These are phyloP conservation scores for Termitomyces sp. DNA, from an alignment of 768 basidiomycete genomes.

Conservation along the genomic window DNA sequence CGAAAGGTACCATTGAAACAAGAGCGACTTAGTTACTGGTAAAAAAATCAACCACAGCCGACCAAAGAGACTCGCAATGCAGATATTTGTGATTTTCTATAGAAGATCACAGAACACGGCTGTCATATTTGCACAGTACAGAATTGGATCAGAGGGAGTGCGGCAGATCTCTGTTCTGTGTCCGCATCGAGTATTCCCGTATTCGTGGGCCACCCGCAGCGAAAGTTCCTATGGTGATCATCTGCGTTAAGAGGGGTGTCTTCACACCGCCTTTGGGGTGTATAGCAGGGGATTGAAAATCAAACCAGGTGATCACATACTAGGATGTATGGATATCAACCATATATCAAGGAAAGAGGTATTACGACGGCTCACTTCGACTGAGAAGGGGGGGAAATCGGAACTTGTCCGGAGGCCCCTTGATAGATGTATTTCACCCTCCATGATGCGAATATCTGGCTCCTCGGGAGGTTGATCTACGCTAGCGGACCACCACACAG, in stretches of 20 bases:
- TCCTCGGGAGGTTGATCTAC: neutral
- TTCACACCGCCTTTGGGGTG: neutral
- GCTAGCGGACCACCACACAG: constrained; percentile 23
- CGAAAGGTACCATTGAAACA: too few species aligned
- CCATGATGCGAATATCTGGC: neutral
- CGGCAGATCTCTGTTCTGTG: neutral
- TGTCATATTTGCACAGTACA: neutral
- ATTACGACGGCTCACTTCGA: constrained; percentile 8
- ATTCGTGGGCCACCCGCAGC: constrained; percentile 3
- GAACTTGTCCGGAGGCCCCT: constrained; percentile 10
- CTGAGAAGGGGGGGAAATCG: constrained; percentile 10
- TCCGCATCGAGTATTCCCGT: constrained; percentile 5
- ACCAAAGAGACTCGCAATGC: too few species aligned
- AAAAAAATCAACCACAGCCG: too few species aligned
- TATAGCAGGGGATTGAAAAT: constrained; percentile 2
- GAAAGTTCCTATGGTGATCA: constrained; percentile 7
- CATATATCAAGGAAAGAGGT: too few species aligned
- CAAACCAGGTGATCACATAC: constrained; percentile 6
- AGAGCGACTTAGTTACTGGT: too few species aligned
- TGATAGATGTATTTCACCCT: constrained; percentile 16
- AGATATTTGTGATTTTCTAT: neutral
- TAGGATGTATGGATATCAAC: neutral
- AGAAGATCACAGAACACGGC: neutral
- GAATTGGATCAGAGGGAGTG: neutral
- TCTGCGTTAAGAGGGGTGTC: neutral